Percentiles rank a stretch among this genome's conserved stretches.
phyloP scores from a whole-genome alignment of 345 rosid species.

The Lagerstroemia speciosa region DNA sequence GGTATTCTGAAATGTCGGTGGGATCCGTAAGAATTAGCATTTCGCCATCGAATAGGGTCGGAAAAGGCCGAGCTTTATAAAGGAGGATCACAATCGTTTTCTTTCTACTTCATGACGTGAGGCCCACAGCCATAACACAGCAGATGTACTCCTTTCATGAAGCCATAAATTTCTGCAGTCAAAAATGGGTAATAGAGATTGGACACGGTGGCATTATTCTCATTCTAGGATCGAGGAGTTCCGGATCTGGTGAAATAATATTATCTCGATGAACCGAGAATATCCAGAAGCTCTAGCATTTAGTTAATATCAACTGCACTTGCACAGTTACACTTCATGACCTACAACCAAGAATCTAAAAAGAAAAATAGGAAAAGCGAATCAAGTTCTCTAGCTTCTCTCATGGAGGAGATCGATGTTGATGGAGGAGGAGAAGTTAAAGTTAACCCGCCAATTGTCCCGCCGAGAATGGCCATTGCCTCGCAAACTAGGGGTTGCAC shows the following conservation, averaged over 20 bases:
- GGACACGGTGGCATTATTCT: no score
- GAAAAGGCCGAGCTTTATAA: no score
- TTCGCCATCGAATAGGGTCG: no score
- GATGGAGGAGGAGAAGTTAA: neutral
- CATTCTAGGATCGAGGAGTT: no score
- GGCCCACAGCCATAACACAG: neutral
- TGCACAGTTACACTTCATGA: conserved; percentile 8
- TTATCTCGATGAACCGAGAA: neutral
- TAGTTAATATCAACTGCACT: conserved; percentile 17
- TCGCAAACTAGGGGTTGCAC: conserved; percentile 58
- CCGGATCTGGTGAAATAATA: no score
- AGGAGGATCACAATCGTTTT: no score
- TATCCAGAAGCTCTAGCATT: conserved; percentile 1
- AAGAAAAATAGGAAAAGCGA: neutral
- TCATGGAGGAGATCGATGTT: neutral
- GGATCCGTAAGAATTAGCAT: no score
- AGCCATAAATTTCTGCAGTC: conserved; percentile 6
- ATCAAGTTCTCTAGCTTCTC: no score
- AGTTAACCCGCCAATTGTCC: conserved; percentile 20
- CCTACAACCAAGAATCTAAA: neutral
- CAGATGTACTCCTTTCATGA: conserved; percentile 1
- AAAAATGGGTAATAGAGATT: neutral
- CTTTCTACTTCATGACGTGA: neutral
- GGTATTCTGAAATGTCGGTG: no score
- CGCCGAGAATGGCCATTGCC: conserved; percentile 18